Base-by-base conservation (phyloP, 768 basidiomycete genomes). In the Mycena haematopus region DNA sequence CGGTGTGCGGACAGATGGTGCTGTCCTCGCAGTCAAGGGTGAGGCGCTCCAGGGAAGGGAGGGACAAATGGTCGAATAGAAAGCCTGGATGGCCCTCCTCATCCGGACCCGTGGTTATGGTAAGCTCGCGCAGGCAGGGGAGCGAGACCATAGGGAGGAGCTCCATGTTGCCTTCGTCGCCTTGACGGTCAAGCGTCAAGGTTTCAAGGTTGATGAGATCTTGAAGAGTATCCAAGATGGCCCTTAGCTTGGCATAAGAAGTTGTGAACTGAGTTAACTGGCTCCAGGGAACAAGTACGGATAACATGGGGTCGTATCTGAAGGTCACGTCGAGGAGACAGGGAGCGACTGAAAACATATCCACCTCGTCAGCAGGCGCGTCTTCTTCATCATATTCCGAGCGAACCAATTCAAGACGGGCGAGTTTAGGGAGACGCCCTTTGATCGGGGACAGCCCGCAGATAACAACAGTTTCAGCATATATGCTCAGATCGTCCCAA, bases 401-500 rank as follows among this genome's bases (percentile, higher is more conserved):
- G 36, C 29, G 46, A 45, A 42, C 11, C 13, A 51, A 7, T 24
- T 56, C 49, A 9, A 62, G 54, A 19, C 40, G 49, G 14, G 7
- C 5, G 0, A 62, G 27, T 13, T 14, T 38, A 24, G 14, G 38
- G 17, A 62, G 47, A 8, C 33, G 53, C 1, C 54, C 60, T 14
- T 29, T n/a, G 27, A 56, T 54, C n/a, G 36, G 15, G 7, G 36
- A 6, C 2, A 62, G 47, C 4, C 14, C 40, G 29, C 27, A 4
- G 21, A 52, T 35, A 25, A 62, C 2, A 7, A 6, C 13, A 15
- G 36, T 4, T 24, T 42, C 24, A 21, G 47, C 46, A 13, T 31
- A 52, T 2, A 62, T 13, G 19, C 29, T 56, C 21, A 62, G 24
- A 19, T 50, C 53, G 6, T 62, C 49, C 60, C 60, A 62, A n/a